Percentiles rank a stretch among this genome's conserved stretches.
Evolutionary conservation across 176 grass and related monocot species (phyloP).

Genomic region (Cenchrus purpureus): DNA sequence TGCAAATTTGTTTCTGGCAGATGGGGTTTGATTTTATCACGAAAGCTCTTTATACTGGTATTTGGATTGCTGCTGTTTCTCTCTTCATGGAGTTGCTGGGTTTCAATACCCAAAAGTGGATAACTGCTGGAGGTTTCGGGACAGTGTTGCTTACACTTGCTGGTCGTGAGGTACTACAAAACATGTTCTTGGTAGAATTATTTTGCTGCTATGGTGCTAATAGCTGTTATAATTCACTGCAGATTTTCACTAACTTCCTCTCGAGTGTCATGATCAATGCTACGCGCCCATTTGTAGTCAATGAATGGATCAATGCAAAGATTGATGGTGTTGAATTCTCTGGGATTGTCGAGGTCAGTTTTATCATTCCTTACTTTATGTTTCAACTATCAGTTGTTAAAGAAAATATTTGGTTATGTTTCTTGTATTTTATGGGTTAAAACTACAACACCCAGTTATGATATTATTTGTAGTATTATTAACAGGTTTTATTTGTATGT

Average conservation of each 20-base stretch:
- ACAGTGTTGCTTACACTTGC: conserved; percentile 97
- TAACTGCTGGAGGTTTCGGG: conserved; percentile 97
- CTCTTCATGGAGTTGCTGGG: conserved; percentile 98
- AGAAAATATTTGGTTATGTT: conserved; percentile 26
- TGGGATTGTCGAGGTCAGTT: conserved; percentile 91
- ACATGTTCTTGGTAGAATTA: conserved; percentile 17
- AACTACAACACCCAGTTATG: conserved; percentile 21
- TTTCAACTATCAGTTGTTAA: not conserved
- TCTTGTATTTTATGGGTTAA: conserved; percentile 24
- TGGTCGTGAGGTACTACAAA: conserved; percentile 83
- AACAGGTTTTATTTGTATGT: conserved; percentile 8
- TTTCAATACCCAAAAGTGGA: conserved; percentile 96
- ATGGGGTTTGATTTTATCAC: conserved; percentile 92
- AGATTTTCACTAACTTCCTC: conserved; percentile 99
- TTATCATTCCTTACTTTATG: conserved; percentile 33
- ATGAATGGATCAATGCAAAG: conserved; percentile 94
- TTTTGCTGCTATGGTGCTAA: conserved; percentile 23
- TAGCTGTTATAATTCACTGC: conserved; percentile 26
- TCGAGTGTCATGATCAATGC: conserved; percentile 99
- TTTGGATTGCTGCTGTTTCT: conserved; percentile 88
- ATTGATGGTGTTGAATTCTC: conserved; percentile 97
- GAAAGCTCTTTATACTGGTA: conserved; percentile 89
- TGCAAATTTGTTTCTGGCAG: conserved; percentile 59
- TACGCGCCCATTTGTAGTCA: conserved; percentile 86
- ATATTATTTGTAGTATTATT: conserved; percentile 17